These are phyloP conservation scores for Solanum hybrid DNA, from an alignment of 305 asterid genomes.

Conservation along the genomic window DNA sequence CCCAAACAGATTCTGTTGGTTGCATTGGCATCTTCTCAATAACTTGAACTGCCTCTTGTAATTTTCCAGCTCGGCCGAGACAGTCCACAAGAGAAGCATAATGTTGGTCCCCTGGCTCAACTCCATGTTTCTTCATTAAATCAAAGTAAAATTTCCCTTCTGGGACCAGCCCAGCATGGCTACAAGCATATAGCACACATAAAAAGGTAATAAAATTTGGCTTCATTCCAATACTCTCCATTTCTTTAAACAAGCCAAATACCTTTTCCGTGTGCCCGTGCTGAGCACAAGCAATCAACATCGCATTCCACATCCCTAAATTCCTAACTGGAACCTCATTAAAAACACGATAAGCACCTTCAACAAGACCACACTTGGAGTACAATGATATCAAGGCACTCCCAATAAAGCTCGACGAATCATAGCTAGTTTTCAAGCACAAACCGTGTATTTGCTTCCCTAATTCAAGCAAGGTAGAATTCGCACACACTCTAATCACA, in stretches of 20 bases:
- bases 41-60: constrained; percentile 50
- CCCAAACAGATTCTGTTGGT: constrained; percentile 71
- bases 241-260: constrained; percentile 45
- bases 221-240: constrained; percentile 33
- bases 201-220: constrained; percentile 68
- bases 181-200: constrained; percentile 58
- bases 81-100: constrained; percentile 77
- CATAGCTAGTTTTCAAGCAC: constrained; percentile 50
- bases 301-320: constrained; percentile 67
- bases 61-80: constrained; percentile 69
- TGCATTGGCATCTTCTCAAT: constrained; percentile 68
- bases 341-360: constrained; percentile 51
- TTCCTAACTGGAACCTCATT: constrained; percentile 41
- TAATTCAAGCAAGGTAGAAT: constrained; percentile 51
- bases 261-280: constrained; percentile 46
- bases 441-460: constrained; percentile 73
- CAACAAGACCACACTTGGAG: constrained; percentile 66
- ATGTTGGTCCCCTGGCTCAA: constrained; percentile 67
- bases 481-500: constrained; percentile 72
- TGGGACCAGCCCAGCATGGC: constrained; percentile 59
- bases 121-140: constrained; percentile 50
- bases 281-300: constrained; percentile 71
- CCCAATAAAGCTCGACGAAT: constrained; percentile 53
- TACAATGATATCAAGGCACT: constrained; percentile 64
- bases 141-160: constrained; percentile 57